A percentile compares a stretch with the other conserved stretches of the same genome.
phyloP scores from a whole-genome alignment of 108 stramenopile genomes.

The Cyclotella choctawhatcheeana region DNA sequence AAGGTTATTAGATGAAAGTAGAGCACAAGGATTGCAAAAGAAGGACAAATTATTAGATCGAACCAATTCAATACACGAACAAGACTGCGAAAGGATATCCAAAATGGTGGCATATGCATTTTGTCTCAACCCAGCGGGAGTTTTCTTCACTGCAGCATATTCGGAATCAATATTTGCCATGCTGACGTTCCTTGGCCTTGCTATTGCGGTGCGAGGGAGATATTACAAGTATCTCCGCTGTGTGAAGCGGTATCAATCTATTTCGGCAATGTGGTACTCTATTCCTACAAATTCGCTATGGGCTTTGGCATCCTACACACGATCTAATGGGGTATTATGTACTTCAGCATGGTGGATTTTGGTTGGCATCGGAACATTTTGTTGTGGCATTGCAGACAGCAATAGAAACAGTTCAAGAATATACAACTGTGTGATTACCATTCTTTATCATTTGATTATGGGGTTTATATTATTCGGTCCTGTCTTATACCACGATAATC shows the following conservation, averaged over 20 bases:
- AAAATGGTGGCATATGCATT: conserved; percentile 51
- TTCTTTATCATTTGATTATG: conserved; percentile 29
- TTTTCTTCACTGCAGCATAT: conserved; percentile 85
- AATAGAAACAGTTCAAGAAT: conserved; percentile 1
- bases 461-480: conserved; percentile 52
- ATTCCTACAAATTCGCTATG: conserved; percentile 48
- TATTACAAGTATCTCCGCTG: conserved; percentile 4
- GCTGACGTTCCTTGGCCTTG: conserved; percentile 63
- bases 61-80: neutral
- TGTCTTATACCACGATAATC: conserved; percentile 61
- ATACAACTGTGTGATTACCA: neutral
- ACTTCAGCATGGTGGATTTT: conserved; percentile 61
- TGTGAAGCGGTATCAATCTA: neutral
- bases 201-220: conserved; percentile 40
- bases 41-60: neutral
- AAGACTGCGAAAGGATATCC: conserved; percentile 17
- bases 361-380: conserved; percentile 51
- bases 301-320: conserved; percentile 71
- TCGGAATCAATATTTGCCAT: conserved; percentile 82
- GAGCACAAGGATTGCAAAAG: neutral
- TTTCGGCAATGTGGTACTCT: conserved; percentile 23
- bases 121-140: conserved; percentile 79
- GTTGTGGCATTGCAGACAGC: conserved; percentile 4
- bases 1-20: neutral
- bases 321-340: conserved; percentile 83